These are phyloP conservation scores for Agastache rugosa DNA, from an alignment of 257 asterid species.

Conservation along the genomic window DNA sequence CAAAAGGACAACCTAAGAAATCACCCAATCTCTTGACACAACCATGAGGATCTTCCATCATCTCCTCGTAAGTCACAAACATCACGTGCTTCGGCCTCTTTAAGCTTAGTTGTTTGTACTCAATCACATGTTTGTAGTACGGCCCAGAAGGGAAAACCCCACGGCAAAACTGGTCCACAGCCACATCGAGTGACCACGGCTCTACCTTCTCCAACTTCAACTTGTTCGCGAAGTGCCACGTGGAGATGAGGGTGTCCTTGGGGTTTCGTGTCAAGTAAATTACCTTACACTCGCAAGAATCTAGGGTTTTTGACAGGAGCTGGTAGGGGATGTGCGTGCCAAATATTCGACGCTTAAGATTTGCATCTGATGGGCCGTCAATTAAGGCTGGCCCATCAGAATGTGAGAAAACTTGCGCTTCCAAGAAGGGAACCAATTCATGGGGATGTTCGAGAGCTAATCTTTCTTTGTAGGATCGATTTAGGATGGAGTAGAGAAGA, in stretches of 20 bases:
- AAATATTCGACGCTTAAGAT: neutral
- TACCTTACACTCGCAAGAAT: slow-evolving; percentile 22
- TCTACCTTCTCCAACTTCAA: slow-evolving; percentile 8
- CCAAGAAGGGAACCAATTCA: slow-evolving; percentile 37
- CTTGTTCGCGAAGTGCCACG: slow-evolving; percentile 51
- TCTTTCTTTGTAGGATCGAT: slow-evolving; percentile 6
- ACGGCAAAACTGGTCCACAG: slow-evolving; percentile 35
- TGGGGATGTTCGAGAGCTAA: slow-evolving; percentile 36
- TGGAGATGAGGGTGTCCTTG: slow-evolving; percentile 50
- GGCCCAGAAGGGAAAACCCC: slow-evolving; percentile 50
- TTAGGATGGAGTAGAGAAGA: slow-evolving; percentile 31
- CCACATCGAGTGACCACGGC: slow-evolving; percentile 38
- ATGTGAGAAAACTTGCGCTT: slow-evolving; percentile 8
- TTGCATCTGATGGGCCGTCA: neutral
- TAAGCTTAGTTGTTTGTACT: slow-evolving; percentile 39
- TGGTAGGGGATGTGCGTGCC: slow-evolving; percentile 41
- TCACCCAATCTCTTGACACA: slow-evolving; percentile 43
- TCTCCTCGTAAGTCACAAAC: slow-evolving; percentile 46
- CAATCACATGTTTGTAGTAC: slow-evolving; percentile 51
- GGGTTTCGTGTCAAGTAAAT: slow-evolving; percentile 45
- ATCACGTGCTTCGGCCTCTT: slow-evolving; percentile 33
- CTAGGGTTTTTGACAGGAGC: slow-evolving; percentile 24
- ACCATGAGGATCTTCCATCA: slow-evolving; percentile 30
- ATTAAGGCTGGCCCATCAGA: neutral
- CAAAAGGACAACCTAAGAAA: slow-evolving; percentile 47